phyloP scores from a whole-genome alignment of 1,284 basidiomycete species.

The Cystobasidium sp. region DNA sequence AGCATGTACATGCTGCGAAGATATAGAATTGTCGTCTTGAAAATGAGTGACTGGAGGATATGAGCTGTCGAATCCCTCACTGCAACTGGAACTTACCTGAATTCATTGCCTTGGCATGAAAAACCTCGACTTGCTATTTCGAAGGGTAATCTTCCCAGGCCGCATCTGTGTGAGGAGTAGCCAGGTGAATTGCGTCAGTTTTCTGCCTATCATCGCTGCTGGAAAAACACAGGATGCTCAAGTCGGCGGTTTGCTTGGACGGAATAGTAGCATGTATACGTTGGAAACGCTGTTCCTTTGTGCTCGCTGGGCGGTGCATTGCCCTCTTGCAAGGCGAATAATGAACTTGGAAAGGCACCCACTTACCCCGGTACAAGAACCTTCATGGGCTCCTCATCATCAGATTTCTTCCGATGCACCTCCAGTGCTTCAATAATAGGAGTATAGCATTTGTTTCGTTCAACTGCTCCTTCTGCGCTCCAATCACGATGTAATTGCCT shows the following conservation, averaged over 20 bases:
- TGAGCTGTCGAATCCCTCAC: neutral
- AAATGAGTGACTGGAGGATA: too few species aligned
- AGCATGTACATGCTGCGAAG: slow-evolving; percentile 46
- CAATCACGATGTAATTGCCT: slow-evolving; percentile 38
- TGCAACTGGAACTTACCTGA: slow-evolving; percentile 10
- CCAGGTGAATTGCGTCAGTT: too few species aligned
- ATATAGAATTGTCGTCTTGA: too few species aligned
- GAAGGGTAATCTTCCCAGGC: slow-evolving; percentile 40
- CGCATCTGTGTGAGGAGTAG: slow-evolving; percentile 19
- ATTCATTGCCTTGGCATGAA: slow-evolving; percentile 44
- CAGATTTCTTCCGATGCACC: neutral
- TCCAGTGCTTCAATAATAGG: slow-evolving; percentile 36
- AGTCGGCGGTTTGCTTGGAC: too few species aligned
- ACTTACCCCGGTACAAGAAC: slow-evolving; percentile 37
- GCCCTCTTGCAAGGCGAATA: too few species aligned
- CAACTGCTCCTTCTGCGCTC: slow-evolving; percentile 28
- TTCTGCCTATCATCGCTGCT: too few species aligned
- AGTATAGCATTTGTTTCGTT: slow-evolving; percentile 25
- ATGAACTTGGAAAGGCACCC: neutral
- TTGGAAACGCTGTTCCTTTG: too few species aligned
- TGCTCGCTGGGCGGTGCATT: too few species aligned
- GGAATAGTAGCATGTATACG: neutral
- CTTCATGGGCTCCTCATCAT: neutral
- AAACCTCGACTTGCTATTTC: slow-evolving; percentile 39
- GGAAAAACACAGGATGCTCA: too few species aligned